phyloP scores from a whole-genome alignment of 345 rosid species.

The Eucalyptus albens region DNA sequence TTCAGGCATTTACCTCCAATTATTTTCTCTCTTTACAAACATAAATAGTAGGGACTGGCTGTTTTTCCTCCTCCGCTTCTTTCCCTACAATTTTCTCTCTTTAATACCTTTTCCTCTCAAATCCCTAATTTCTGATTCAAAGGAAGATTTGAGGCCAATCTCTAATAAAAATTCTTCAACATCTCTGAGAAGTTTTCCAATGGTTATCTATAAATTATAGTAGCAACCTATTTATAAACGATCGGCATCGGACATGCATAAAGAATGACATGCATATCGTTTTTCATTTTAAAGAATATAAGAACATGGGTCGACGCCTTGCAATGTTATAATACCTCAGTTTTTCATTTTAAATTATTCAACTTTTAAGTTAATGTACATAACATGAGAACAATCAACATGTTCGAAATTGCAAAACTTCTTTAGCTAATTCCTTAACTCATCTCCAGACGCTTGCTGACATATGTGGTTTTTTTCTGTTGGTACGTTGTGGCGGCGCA shows the following conservation, averaged over 20 bases:
- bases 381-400: neutral
- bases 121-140: neutral
- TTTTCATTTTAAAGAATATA: neutral
- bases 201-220: neutral
- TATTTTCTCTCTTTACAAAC: neutral
- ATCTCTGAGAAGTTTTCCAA: neutral
- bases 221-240: neutral
- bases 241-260: no score
- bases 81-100: neutral
- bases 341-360: neutral
- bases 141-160: neutral
- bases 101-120: neutral
- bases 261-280: neutral
- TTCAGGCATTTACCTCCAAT: neutral
- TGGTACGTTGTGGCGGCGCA: neutral
- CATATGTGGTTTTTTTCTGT: neutral
- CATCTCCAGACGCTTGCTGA: neutral
- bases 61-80: neutral
- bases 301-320: rapidly evolving
- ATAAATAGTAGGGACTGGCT: neutral
- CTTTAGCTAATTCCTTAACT: no score
- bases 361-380: neutral
- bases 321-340: neutral
- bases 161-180: neutral
- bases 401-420: neutral